Percentiles rank a stretch among this genome's conserved stretches.
Conservation (phyloP, 1,284 basidiomycete species). For the Fistulinella cinereoalba region DNA sequence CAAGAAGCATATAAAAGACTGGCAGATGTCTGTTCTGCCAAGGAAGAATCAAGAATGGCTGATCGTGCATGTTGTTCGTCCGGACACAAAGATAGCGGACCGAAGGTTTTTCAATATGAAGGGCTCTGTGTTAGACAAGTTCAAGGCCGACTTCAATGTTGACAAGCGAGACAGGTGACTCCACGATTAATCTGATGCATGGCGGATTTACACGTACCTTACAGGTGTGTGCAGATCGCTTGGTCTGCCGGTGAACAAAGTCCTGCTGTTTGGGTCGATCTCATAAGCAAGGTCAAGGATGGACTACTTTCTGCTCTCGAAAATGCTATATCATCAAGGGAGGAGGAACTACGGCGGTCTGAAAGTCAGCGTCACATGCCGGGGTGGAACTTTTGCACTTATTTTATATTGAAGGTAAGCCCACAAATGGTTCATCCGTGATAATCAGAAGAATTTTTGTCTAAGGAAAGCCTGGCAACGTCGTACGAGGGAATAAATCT, state of each 20-base stretch:
- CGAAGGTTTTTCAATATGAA: constrained; percentile 79
- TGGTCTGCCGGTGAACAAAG: constrained; percentile 70
- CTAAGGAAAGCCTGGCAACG: constrained; percentile 87
- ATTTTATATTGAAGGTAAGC: constrained; percentile 87
- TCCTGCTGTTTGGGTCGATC: constrained; percentile 85
- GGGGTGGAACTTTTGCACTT: constrained; percentile 97
- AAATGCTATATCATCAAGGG: constrained; percentile 68
- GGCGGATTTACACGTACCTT: constrained; percentile 14
- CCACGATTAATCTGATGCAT: constrained; percentile 20
- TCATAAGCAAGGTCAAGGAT: constrained; percentile 89
- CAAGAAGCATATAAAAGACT: constrained; percentile 87
- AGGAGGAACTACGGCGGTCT: constrained; percentile 85
- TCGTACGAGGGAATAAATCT: constrained; percentile 92
- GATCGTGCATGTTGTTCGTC: constrained; percentile 78
- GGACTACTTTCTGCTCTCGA: constrained; percentile 83
- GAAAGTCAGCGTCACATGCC: constrained; percentile 85
- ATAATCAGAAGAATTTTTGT: not conserved
- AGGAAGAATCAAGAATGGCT: constrained; percentile 87
- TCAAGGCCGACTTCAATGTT: constrained; percentile 89
- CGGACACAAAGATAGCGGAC: constrained; percentile 57
- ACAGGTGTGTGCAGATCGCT: constrained; percentile 77
- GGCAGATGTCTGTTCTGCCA: constrained; percentile 70
- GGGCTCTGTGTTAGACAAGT: constrained; percentile 84
- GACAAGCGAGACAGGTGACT: constrained; percentile 83
- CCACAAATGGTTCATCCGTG: not conserved